A percentile compares a stretch with the other conserved stretches of the same genome.
Evolutionary conservation across 805 yeast genomes (phyloP).

Genomic region (Saturnispora halmiae): DNA sequence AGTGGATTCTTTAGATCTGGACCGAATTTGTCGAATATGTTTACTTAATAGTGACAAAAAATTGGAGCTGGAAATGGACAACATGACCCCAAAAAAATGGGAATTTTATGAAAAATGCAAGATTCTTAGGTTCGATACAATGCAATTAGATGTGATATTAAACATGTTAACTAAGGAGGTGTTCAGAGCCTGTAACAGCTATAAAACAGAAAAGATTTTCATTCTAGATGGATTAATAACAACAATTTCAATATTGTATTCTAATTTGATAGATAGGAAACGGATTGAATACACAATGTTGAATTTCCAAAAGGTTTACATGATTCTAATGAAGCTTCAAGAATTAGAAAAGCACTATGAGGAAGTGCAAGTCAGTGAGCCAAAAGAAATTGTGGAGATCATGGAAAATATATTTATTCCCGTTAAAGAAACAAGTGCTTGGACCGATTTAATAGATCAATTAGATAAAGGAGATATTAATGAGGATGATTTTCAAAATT

Average conservation of each 20-base stretch:
- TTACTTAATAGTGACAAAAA: neutral
- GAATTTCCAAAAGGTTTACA: conserved; percentile 13
- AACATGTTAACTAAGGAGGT: neutral
- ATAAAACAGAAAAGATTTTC: neutral
- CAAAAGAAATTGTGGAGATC: conserved; percentile 14
- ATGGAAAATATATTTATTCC: conserved; percentile 11
- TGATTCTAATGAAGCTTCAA: conserved; percentile 14
- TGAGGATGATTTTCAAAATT: conserved; percentile 2
- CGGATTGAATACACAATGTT: conserved; percentile 11
- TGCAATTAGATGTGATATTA: neutral
- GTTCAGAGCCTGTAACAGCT: neutral
- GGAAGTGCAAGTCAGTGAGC: conserved; percentile 16
- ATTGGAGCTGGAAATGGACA: conserved; percentile 1
- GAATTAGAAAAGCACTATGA: conserved; percentile 9
- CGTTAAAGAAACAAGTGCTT: neutral
- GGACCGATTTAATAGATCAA: conserved; percentile 2
- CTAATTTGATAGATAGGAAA: conserved; percentile 12
- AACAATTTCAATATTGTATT: conserved; percentile 18
- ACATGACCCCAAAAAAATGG: conserved; percentile 4
- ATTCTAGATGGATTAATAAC: conserved; percentile 23
- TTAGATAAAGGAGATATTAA: conserved; percentile 1
- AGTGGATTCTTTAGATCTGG: neutral
- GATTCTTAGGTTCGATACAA: neutral
- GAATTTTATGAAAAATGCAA: neutral
- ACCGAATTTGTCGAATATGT: neutral